phyloP scores from a whole-genome alignment of 2,329 filamentous ascomycete genomes.

The Arthrobotrys megalospora region DNA sequence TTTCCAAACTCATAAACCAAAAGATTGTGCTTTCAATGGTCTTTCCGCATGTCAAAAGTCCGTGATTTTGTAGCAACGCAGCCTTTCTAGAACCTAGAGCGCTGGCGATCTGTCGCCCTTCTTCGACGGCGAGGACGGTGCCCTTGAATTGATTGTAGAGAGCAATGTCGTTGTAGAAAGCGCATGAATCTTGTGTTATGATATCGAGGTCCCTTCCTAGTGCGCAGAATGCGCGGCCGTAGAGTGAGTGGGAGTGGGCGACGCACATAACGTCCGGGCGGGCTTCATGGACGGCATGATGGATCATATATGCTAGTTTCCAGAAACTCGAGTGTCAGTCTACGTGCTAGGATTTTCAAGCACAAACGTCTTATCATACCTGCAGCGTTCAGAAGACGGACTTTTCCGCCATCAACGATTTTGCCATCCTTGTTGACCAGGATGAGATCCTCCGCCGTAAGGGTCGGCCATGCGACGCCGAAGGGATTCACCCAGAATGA shows the following conservation, averaged over 20 bases:
- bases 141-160: constrained; percentile 71
- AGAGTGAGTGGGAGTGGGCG: constrained; percentile 74
- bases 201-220: constrained; percentile 75
- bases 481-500: constrained; percentile 80
- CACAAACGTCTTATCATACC: constrained; percentile 19
- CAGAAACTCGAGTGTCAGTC: constrained; percentile 63
- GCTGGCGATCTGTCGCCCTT: constrained; percentile 71
- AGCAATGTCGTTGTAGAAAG: constrained; percentile 69
- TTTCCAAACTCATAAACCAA: constrained; percentile 72
- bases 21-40: constrained; percentile 72
- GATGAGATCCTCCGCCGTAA: constrained; percentile 78
- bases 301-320: constrained; percentile 74
- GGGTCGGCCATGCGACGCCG: constrained; percentile 75
- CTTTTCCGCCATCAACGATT: constrained; percentile 75
- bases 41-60: constrained; percentile 71
- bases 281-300: constrained; percentile 74
- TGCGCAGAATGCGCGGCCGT: constrained; percentile 75
- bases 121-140: constrained; percentile 72
- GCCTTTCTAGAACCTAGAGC: constrained; percentile 71
- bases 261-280: constrained; percentile 74
- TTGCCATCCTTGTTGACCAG: constrained; percentile 75
- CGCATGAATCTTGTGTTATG: constrained; percentile 74
- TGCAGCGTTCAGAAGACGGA: constrained; percentile 69
- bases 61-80: constrained; percentile 73
- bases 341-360: neutral